Base-by-base conservation (phyloP, 2,329 filamentous ascomycete genomes). In the Colletotrichum sublineola region DNA sequence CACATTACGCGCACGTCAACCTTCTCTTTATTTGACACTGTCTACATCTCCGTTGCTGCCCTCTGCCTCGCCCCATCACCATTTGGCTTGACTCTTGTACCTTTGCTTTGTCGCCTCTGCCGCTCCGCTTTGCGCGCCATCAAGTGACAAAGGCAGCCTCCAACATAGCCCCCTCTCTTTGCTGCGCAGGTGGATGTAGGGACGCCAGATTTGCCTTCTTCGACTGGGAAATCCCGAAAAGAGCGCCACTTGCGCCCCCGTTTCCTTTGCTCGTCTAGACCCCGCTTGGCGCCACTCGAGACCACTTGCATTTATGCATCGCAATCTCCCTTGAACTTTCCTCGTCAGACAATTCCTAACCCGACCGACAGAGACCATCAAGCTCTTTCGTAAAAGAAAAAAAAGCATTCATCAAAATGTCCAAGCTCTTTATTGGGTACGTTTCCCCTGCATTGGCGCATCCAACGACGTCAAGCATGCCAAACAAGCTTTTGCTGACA, bases 361-460 rank as follows among this genome's bases (percentile, higher is more conserved):
- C 58, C 65, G n/a, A 29, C 36, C 33, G 50, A 60, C 55, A 72
- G 52, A 72, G 46, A 58, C n/a, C 57, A 55, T 48, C 70, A 52
- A 71, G 15, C 50, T 58, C 60, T 63, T 63, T 38, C 53, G 38
- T 46, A 57, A 50, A 38, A 31, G 58, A n/a, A 33, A 61, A 33
- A 9, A 18, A 44, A 50, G 52, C 31, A 55, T 56, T 31, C 52
- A 82, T 79, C 82, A 72, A 48, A 50, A 97, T 97, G 95, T 92
- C 95, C 73, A 98, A 98, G 85, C 90, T 98, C 79, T 98, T 98
- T 82, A 94, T 97, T 83, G 95, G 95, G 95, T 97, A 88, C 86
- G 92, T 81, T 40, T 53, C 65, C 66, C 46, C 67, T 73, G 42
- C 24, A 56, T 9, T 31, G 57, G 58, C 24, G 46, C 42, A 67